Evolutionary conservation across 306 rosid species (phyloP).

Genomic region (Malus asiatica): DNA sequence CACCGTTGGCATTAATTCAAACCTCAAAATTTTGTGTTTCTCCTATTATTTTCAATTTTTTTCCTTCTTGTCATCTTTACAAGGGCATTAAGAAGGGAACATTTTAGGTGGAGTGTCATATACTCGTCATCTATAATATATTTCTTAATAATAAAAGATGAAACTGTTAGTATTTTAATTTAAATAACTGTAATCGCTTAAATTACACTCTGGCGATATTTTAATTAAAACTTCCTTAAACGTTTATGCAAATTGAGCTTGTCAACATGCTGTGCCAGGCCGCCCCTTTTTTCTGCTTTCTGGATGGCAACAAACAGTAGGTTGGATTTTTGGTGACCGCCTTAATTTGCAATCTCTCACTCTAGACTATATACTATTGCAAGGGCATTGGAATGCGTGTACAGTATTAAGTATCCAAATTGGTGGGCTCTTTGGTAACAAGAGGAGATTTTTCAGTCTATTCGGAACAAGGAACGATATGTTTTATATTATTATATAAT

Average conservation of each 20-base stretch:
- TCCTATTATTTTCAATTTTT: too few relatives aligned
- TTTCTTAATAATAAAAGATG: too few relatives aligned
- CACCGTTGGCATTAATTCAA: conserved; percentile 45
- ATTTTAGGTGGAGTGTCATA: too few relatives aligned
- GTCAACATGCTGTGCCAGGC: neutral
- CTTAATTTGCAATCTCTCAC: neutral
- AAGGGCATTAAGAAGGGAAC: neutral
- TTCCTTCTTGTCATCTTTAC: neutral
- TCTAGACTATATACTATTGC: neutral
- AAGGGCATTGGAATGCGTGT: conserved; percentile 20
- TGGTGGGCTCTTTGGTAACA: neutral
- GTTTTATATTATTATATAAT: too few relatives aligned
- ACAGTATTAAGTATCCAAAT: neutral
- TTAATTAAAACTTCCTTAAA: too few relatives aligned
- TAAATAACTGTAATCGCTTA: too few relatives aligned
- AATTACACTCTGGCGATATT: too few relatives aligned
- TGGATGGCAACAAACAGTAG: conserved; percentile 5
- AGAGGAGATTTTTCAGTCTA: too few relatives aligned
- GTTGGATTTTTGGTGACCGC: neutral
- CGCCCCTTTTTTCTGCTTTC: neutral
- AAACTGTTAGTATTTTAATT: too few relatives aligned
- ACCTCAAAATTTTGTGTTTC: neutral
- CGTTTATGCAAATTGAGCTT: conserved; percentile 8
- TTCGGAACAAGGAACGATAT: too few relatives aligned
- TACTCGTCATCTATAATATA: too few relatives aligned